Evolutionary conservation across 805 yeast genomes (phyloP).

Genomic region (Teunomyces lycoperdinae): DNA sequence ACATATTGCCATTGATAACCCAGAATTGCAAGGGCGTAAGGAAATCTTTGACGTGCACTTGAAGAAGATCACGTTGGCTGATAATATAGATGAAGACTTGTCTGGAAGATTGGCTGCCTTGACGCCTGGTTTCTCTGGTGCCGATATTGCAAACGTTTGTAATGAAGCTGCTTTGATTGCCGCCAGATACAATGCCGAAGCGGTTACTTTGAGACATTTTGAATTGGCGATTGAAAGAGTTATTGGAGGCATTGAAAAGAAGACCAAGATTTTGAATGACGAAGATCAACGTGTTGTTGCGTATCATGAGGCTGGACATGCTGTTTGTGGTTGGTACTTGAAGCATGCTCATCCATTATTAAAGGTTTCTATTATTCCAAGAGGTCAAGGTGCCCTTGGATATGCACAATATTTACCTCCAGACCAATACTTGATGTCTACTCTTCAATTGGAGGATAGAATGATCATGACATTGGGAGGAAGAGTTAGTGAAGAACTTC

Average conservation of each 20-base stretch:
- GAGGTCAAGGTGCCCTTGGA: conserved; percentile 96
- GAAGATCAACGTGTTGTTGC: conserved; percentile 91
- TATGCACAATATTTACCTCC: conserved; percentile 97
- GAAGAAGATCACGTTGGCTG: conserved; percentile 59
- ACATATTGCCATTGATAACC: conserved; percentile 86
- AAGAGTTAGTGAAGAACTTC: conserved; percentile 91
- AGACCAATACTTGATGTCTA: conserved; percentile 76
- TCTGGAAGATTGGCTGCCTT: conserved; percentile 90
- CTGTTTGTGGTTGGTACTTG: conserved; percentile 95
- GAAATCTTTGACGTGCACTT: conserved; percentile 89
- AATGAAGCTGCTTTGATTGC: conserved; percentile 98
- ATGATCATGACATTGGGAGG: conserved; percentile 99
- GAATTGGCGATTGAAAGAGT: conserved; percentile 97
- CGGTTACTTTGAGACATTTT: conserved; percentile 75
- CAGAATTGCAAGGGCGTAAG: conserved; percentile 92
- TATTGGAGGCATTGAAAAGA: conserved; percentile 93
- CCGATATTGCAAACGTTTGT: conserved; percentile 95
- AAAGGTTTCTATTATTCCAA: conserved; percentile 94
- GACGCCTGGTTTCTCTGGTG: conserved; percentile 98
- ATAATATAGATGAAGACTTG: conserved; percentile 46
- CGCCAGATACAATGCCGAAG: conserved; percentile 74
- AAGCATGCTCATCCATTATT: conserved; percentile 88
- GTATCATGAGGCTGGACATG: conserved; percentile 98
- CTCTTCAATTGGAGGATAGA: conserved; percentile 77
- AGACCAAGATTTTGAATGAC: conserved; percentile 74